These are phyloP conservation scores for Neolentinus lepideus DNA, from an alignment of 1,284 basidiomycete species.

Conservation along the genomic window DNA sequence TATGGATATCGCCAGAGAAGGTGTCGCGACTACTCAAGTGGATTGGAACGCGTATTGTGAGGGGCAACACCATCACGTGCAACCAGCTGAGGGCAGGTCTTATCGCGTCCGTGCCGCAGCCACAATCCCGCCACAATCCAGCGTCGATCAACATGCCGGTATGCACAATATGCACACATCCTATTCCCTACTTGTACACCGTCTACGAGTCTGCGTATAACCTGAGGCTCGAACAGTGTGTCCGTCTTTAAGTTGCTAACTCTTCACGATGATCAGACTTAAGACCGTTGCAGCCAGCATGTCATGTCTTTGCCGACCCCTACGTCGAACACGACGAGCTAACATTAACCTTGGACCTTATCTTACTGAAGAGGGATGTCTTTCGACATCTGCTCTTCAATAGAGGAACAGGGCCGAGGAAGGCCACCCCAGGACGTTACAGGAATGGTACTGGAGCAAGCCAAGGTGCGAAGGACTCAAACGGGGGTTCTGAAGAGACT, in stretches of 20 bases:
- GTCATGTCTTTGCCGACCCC: constrained; percentile 76
- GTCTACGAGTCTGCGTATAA: constrained; percentile 82
- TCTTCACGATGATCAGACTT: too few relatives aligned
- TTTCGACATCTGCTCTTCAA: constrained; percentile 91
- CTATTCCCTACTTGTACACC: constrained; percentile 71
- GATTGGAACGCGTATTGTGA: background rate
- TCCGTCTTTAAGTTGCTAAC: constrained; percentile 27
- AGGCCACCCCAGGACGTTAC: constrained; percentile 16
- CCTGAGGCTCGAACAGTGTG: constrained; percentile 76
- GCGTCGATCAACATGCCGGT: constrained; percentile 57
- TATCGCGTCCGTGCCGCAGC: background rate
- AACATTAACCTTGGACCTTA: constrained; percentile 76
- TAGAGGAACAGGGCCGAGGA: constrained; percentile 58
- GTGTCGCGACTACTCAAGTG: background rate
- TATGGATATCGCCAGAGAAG: background rate
- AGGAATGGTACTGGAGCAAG: constrained; percentile 8
- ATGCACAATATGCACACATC: constrained; percentile 72
- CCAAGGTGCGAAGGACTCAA: constrained; percentile 10
- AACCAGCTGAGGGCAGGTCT: background rate
- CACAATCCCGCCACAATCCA: background rate
- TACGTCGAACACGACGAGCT: constrained; percentile 85
- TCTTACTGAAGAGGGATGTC: constrained; percentile 81
- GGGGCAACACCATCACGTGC: background rate
- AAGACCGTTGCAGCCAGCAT: constrained; percentile 28
- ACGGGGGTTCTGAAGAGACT: constrained; percentile 6